Percentiles rank a stretch among this genome's conserved stretches.
These are phyloP conservation scores for Tricholomella constricta DNA, from an alignment of 768 basidiomycete species.

Conservation along the genomic window DNA sequence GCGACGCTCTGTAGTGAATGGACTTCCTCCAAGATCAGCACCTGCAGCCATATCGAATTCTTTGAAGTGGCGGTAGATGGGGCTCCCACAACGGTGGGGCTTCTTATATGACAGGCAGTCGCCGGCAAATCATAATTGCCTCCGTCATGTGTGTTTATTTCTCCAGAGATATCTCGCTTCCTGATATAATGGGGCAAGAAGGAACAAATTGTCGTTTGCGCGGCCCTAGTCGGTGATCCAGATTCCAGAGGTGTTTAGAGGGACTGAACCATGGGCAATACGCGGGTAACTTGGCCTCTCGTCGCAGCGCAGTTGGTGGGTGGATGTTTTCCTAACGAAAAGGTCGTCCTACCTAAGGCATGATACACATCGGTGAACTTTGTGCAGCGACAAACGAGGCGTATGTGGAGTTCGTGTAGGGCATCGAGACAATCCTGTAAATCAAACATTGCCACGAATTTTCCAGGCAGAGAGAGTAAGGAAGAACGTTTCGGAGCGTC, in stretches of 20 bases:
- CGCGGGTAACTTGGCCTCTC: too few species aligned
- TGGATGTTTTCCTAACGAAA: too few species aligned
- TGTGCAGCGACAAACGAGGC: too few species aligned
- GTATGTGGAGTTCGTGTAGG: too few species aligned
- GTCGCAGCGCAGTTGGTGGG: too few species aligned
- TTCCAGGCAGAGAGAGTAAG: too few species aligned
- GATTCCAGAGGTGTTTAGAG: too few species aligned
- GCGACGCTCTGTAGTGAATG: constrained; percentile 47
- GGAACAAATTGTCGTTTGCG: not conserved
- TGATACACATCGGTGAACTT: too few species aligned
- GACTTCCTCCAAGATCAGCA: constrained; percentile 27
- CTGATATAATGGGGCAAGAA: not conserved
- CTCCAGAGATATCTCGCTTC: not conserved
- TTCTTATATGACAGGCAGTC: constrained; percentile 7
- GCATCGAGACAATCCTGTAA: too few species aligned
- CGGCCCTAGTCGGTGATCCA: not conserved
- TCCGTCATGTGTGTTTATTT: not conserved
- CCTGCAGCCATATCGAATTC: constrained; percentile 46
- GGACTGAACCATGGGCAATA: not conserved
- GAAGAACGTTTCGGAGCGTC: too few species aligned
- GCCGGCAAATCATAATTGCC: not conserved
- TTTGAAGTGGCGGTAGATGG: not conserved
- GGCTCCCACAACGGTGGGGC: not conserved
- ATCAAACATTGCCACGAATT: too few species aligned
- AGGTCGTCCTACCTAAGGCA: too few species aligned